Conservation (phyloP, 2,329 filamentous ascomycete genomes). For the Phoma herbarum region DNA sequence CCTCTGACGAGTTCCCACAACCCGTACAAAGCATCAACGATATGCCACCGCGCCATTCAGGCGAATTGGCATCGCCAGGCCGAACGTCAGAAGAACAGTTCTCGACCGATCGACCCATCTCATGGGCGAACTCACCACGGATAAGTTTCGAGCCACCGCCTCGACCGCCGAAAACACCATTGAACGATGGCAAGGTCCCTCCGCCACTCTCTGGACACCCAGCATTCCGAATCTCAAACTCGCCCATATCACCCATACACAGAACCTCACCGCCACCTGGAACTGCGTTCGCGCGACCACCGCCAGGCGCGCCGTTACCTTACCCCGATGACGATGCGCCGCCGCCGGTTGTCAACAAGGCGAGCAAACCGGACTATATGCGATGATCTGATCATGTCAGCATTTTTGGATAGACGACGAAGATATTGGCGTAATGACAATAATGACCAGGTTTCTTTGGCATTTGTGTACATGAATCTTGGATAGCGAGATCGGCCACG, state of each 20-base stretch:
- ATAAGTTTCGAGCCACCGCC: slow-evolving; percentile 49
- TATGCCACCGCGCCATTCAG: slow-evolving; percentile 54
- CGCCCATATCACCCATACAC: slow-evolving; percentile 10
- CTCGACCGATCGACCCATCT: slow-evolving; percentile 29
- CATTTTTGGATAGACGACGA: not conserved
- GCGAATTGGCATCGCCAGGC: slow-evolving; percentile 70
- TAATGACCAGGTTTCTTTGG: slow-evolving; percentile 10
- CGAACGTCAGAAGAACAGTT: slow-evolving; percentile 48
- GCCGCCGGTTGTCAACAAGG: slow-evolving; percentile 85
- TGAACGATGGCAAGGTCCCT: slow-evolving; percentile 38
- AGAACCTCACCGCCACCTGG: slow-evolving; percentile 40
- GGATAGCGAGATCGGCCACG: not conserved
- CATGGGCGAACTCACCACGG: slow-evolving; percentile 39
- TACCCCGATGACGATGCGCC: slow-evolving; percentile 84
- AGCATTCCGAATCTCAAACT: slow-evolving; percentile 11
- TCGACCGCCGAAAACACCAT: slow-evolving; percentile 53
- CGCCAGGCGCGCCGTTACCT: slow-evolving; percentile 63
- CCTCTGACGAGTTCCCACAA: slow-evolving; percentile 66
- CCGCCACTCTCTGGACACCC: slow-evolving; percentile 22
- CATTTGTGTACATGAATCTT: slow-evolving; percentile 7
- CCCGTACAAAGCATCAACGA: slow-evolving; percentile 49
- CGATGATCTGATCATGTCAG: slow-evolving; percentile 24
- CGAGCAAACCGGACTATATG: slow-evolving; percentile 77
- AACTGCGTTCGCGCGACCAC: slow-evolving; percentile 40
- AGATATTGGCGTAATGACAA: slow-evolving; percentile 9